Conservation (phyloP, 352 stramenopile genomes). For the Blastocystis hominis region DNA sequence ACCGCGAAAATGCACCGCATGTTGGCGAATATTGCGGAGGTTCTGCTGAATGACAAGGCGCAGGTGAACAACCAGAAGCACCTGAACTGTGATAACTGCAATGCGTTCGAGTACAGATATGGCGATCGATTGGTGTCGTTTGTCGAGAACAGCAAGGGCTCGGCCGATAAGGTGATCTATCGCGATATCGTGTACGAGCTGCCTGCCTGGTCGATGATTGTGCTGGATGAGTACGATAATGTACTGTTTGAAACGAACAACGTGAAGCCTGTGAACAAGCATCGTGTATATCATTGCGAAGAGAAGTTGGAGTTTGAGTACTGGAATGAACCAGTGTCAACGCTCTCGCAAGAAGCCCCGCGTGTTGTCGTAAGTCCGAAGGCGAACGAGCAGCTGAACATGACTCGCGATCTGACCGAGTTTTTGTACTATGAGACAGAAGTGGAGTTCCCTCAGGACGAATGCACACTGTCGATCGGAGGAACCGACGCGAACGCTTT, state of each 20-base stretch:
- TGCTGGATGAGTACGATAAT: neutral
- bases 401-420: slow-evolving; percentile 18
- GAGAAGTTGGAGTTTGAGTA: neutral
- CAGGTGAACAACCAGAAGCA: slow-evolving; percentile 9
- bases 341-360: neutral
- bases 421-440: slow-evolving; percentile 34
- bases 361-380: neutral
- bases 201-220: neutral
- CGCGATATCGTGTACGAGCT: neutral
- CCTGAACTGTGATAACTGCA: neutral
- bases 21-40: neutral
- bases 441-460: neutral
- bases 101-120: slow-evolving; percentile 5
- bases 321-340: neutral
- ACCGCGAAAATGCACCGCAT: slow-evolving; percentile 9
- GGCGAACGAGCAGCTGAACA: slow-evolving; percentile 5
- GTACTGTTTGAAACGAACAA: slow-evolving; percentile 7
- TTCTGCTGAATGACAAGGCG: slow-evolving; percentile 15
- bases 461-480: slow-evolving; percentile 12
- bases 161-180: neutral
- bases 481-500: slow-evolving; percentile 1
- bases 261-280: slow-evolving; percentile 5
- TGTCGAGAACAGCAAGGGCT: neutral
- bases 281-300: slow-evolving; percentile 18
- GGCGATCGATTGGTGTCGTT: neutral